phyloP scores from a whole-genome alignment of 768 basidiomycete species.

The Calocybe gangraenosa region DNA sequence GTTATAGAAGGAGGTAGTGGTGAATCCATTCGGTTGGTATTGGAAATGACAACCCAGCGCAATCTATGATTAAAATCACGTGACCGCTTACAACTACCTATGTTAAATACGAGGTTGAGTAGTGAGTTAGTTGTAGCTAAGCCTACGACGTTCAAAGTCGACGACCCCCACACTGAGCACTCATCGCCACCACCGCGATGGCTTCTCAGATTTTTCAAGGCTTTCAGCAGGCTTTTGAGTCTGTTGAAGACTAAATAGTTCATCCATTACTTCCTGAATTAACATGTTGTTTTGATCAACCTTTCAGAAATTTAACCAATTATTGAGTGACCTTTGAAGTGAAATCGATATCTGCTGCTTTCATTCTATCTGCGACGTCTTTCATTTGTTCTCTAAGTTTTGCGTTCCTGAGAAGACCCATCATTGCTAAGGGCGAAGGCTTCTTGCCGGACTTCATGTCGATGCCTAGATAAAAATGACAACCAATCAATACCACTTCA shows the following conservation, averaged over 20 bases:
- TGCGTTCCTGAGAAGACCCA: slow-evolving; percentile 47
- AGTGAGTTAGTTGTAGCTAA: too few relatives aligned
- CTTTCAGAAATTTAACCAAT: too few relatives aligned
- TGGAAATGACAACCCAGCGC: not conserved
- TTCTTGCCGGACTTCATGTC: slow-evolving; percentile 38
- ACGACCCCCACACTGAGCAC: too few relatives aligned
- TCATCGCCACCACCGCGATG: too few relatives aligned
- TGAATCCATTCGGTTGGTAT: too few relatives aligned
- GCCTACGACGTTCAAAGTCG: too few relatives aligned
- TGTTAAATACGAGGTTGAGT: too few relatives aligned
- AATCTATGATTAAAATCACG: too few relatives aligned
- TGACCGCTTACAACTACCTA: too few relatives aligned
- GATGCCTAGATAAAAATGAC: slow-evolving; percentile 35
- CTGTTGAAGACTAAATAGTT: slow-evolving; percentile 31
- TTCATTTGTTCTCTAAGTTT: slow-evolving; percentile 48
- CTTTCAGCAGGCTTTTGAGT: slow-evolving; percentile 14
- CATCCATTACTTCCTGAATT: slow-evolving; percentile 43
- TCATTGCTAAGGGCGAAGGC: slow-evolving; percentile 48
- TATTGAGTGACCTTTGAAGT: slow-evolving; percentile 38
- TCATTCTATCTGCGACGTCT: slow-evolving; percentile 43
- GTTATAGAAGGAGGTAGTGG: too few relatives aligned
- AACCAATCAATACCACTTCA: not conserved
- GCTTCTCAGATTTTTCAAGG: not conserved
- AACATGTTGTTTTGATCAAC: not conserved
- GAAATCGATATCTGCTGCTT: slow-evolving; percentile 59